Evolutionary conservation across 148 eudicot species (phyloP).

Genomic region (Vaccinium vitisidaea): DNA sequence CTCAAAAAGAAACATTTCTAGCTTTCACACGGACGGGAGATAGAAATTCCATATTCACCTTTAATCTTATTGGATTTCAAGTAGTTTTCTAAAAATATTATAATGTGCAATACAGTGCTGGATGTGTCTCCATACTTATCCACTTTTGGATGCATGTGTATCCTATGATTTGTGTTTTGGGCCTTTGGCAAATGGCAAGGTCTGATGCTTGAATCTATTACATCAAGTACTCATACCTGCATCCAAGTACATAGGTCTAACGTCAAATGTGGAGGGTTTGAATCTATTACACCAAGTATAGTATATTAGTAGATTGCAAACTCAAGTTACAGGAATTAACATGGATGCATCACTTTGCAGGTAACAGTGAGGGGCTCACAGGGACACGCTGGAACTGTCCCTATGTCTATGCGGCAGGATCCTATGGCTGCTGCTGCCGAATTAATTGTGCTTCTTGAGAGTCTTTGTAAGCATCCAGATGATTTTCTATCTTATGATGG

Average conservation of each 20-base stretch:
- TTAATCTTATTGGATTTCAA: not conserved
- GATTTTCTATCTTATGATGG: conserved; percentile 64
- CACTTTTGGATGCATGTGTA: not conserved
- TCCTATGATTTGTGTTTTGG: not conserved
- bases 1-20: not conserved
- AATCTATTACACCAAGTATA: not conserved
- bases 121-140: not conserved
- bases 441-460: conserved; percentile 73
- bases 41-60: not conserved
- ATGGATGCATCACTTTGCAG: conserved; percentile 43
- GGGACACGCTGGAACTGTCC: conserved; percentile 99
- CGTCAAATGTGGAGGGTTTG: not conserved
- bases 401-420: conserved; percentile 96
- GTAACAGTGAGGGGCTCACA: conserved; percentile 92
- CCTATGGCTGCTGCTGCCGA: conserved; percentile 98
- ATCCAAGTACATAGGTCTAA: not conserved
- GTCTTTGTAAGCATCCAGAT: conserved; percentile 72
- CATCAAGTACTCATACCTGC: not conserved
- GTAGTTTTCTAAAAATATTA: not conserved
- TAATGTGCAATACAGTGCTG: not conserved
- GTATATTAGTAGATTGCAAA: not conserved
- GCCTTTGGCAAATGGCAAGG: not conserved
- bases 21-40: not conserved
- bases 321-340: not conserved
- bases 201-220: no score